Conservation (phyloP, 2,329 filamentous ascomycete species). For the Claviceps arundinis region DNA sequence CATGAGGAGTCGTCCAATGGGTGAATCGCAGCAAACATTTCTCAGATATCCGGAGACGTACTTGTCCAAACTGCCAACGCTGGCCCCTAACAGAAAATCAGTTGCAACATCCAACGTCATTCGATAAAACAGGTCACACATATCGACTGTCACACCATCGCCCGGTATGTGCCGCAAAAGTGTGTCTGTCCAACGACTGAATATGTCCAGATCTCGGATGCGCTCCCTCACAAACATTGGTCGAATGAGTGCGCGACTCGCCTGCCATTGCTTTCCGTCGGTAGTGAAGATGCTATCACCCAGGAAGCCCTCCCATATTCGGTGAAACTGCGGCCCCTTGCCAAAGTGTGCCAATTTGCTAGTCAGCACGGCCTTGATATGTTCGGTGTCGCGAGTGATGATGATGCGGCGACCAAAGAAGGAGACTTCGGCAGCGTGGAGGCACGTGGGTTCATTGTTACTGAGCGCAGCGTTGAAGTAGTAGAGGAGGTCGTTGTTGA, state of each 20-base stretch:
- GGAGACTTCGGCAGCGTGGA: conserved; percentile 34
- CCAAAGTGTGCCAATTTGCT: conserved; percentile 76
- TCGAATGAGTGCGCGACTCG: conserved; percentile 62
- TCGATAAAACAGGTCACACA: conserved; percentile 1
- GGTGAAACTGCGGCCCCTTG: conserved; percentile 63
- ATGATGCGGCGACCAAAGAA: conserved; percentile 45
- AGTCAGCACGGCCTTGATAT: conserved; percentile 78
- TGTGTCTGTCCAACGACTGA: conserved; percentile 36
- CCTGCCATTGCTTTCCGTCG: conserved; percentile 66
- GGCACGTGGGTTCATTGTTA: not conserved
- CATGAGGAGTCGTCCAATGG: not conserved
- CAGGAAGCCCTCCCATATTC: conserved; percentile 62
- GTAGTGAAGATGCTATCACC: conserved; percentile 67
- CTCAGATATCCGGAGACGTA: not conserved
- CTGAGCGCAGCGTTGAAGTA: not conserved
- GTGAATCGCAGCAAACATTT: not conserved
- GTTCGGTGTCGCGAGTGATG: conserved; percentile 72
- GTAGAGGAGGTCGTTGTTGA: conserved; percentile 1
- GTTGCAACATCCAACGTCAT: not conserved
- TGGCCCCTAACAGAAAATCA: not conserved
- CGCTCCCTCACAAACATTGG: conserved; percentile 81
- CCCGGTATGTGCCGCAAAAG: conserved; percentile 2
- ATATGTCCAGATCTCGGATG: conserved; percentile 65
- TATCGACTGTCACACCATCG: not conserved
- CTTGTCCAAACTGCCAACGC: conserved; percentile 21